phyloP scores from a whole-genome alignment of 768 basidiomycete genomes.

The Lepiota venenata region DNA sequence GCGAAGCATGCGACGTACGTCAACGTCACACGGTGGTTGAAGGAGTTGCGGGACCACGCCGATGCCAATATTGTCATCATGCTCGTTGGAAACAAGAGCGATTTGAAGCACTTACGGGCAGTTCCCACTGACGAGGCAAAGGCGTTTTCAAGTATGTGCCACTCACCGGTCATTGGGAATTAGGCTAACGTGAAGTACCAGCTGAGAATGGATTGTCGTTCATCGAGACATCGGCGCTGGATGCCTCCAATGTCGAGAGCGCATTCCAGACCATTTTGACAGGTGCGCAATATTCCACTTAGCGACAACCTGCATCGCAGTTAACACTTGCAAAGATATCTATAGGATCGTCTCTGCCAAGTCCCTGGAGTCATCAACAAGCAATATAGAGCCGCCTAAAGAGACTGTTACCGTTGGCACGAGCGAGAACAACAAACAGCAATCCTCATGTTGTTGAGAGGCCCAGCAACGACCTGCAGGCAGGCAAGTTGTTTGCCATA shows the following conservation, averaged over 20 bases:
- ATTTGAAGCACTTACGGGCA: conserved; percentile 95
- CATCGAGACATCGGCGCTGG: conserved; percentile 99
- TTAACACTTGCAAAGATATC: conserved; percentile 60
- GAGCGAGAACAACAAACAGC: conserved; percentile 58
- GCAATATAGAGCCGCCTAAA: conserved; percentile 75
- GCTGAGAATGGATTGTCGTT: conserved; percentile 91
- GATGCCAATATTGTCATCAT: conserved; percentile 93
- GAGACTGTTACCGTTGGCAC: conserved; percentile 84
- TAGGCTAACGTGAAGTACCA: conserved; percentile 24
- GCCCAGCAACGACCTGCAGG: not conserved
- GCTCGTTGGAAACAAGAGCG: conserved; percentile 98
- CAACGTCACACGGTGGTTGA: conserved; percentile 94
- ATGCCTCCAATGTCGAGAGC: conserved; percentile 96
- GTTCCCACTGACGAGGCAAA: conserved; percentile 98
- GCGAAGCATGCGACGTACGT: conserved; percentile 92
- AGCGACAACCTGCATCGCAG: not conserved
- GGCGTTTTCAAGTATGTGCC: conserved; percentile 72
- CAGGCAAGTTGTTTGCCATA: not conserved
- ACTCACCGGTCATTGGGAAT: not conserved
- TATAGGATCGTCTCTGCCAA: conserved; percentile 97
- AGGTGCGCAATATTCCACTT: conserved; percentile 44
- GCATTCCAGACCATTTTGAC: conserved; percentile 97
- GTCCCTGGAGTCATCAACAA: conserved; percentile 81
- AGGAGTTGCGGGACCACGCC: conserved; percentile 95
- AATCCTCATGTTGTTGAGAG: conserved; percentile 62